Evolutionary conservation across 2,329 filamentous ascomycete species (phyloP).

Genomic region (Sarocladium strictum): DNA sequence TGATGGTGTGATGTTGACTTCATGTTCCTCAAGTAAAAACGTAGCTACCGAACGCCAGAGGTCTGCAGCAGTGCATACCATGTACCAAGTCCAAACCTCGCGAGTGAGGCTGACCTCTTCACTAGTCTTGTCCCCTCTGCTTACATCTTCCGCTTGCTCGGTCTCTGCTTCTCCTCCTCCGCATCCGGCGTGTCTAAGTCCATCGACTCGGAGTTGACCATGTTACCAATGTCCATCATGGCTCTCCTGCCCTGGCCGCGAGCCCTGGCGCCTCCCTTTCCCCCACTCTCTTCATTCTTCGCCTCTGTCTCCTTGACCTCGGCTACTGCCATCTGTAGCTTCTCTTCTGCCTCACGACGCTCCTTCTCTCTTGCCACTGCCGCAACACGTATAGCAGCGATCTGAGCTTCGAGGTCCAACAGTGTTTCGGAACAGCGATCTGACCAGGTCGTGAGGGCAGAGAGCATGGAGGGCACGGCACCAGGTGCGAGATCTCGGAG

Average conservation of each 20-base stretch:
- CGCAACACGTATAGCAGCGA: slow-evolving; percentile 55
- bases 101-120: background rate
- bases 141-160: slow-evolving; percentile 49
- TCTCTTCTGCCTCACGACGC: slow-evolving; percentile 39
- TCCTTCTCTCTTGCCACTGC: slow-evolving; percentile 49
- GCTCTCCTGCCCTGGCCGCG: slow-evolving; percentile 3
- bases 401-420: slow-evolving; percentile 67
- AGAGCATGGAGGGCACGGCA: slow-evolving; percentile 62
- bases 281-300: slow-evolving; percentile 16
- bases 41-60: background rate
- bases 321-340: slow-evolving; percentile 43
- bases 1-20: background rate
- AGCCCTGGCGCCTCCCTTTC: slow-evolving; percentile 11
- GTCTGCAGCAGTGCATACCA: too few relatives aligned
- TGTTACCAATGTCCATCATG: background rate
- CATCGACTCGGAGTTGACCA: slow-evolving; percentile 43
- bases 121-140: background rate
- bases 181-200: slow-evolving; percentile 49
- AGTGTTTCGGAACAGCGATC: slow-evolving; percentile 71
- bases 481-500: slow-evolving; percentile 78
- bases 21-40: background rate
- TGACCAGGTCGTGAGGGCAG: slow-evolving; percentile 68
- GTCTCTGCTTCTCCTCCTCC: slow-evolving; percentile 44
- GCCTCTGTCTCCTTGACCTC: slow-evolving; percentile 38
- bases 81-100: too few relatives aligned